Evolutionary conservation across 306 rosid species (phyloP).

Genomic region (Casuarina equisetifolia): DNA sequence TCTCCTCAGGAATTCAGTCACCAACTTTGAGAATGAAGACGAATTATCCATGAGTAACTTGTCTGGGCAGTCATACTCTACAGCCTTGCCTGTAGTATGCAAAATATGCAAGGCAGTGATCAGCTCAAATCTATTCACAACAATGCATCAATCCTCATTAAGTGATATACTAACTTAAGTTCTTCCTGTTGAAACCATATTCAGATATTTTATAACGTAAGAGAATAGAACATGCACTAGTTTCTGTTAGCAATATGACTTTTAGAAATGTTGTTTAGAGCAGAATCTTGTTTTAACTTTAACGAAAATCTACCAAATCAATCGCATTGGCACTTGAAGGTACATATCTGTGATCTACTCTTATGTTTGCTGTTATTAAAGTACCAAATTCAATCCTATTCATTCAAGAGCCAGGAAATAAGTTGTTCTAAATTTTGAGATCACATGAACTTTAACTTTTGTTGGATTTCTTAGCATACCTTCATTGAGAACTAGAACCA

Average conservation of each 20-base stretch:
- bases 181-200: background rate
- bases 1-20: slow-evolving; percentile 68
- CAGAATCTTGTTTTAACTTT: background rate
- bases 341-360: background rate
- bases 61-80: slow-evolving; percentile 67
- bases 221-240: background rate
- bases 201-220: background rate
- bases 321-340: background rate
- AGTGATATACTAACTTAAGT: background rate
- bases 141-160: background rate
- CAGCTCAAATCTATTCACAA: background rate
- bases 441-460: background rate
- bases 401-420: background rate
- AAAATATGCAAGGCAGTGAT: slow-evolving; percentile 1
- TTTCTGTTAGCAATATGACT: background rate
- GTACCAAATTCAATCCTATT: background rate
- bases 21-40: slow-evolving; percentile 84
- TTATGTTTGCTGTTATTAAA: background rate
- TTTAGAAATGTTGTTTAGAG: background rate
- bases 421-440: background rate
- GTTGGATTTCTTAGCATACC: slow-evolving; percentile 41
- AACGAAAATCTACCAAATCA: background rate
- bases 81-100: slow-evolving; percentile 56
- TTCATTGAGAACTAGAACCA: slow-evolving; percentile 76
- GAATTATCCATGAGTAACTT: slow-evolving; percentile 55